These are phyloP conservation scores for Cutaneotrichosporon daszewskae DNA, from an alignment of 1,284 basidiomycete genomes.

Conservation along the genomic window DNA sequence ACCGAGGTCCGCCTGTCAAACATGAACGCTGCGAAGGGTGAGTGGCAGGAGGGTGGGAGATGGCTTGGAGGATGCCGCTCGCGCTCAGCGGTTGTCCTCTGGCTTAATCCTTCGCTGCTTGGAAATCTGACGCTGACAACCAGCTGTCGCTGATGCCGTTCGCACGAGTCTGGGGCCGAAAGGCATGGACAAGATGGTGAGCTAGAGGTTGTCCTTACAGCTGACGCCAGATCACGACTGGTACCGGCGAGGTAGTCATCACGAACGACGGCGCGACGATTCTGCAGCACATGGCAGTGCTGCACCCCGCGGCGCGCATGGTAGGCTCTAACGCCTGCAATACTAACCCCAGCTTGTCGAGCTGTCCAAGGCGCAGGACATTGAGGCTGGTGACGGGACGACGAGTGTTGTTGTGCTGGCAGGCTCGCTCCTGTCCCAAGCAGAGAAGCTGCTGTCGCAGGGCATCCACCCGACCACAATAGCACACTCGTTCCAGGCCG, in stretches of 20 bases:
- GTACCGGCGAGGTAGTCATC: slow-evolving; percentile 93
- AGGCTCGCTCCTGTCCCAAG: slow-evolving; percentile 84
- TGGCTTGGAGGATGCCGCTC: too few species aligned
- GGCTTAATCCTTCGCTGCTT: neutral
- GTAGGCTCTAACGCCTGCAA: too few species aligned
- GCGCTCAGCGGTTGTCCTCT: neutral
- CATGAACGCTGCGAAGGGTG: slow-evolving; percentile 92
- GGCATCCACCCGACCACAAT: slow-evolving; percentile 97
- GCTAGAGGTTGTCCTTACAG: slow-evolving; percentile 17
- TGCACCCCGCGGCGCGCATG: slow-evolving; percentile 99
- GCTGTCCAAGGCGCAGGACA: slow-evolving; percentile 94
- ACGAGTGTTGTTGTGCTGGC: slow-evolving; percentile 97
- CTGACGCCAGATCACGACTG: slow-evolving; percentile 78
- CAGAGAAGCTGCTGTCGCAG: slow-evolving; percentile 95
- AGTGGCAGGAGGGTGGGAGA: too few species aligned
- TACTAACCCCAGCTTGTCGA: too few species aligned
- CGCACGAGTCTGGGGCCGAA: slow-evolving; percentile 93
- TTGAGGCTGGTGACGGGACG: slow-evolving; percentile 99
- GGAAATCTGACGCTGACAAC: slow-evolving; percentile 8
- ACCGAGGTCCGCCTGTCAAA: slow-evolving; percentile 87
- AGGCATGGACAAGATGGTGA: slow-evolving; percentile 99
- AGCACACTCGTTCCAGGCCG: slow-evolving; percentile 90
- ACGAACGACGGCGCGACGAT: slow-evolving; percentile 99
- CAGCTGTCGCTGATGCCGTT: slow-evolving; percentile 96
- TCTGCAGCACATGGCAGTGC: slow-evolving; percentile 90